Evolutionary conservation across 495 filamentous ascomycete genomes (phyloP), one percentile per base, ranked within the genome.

Genomic region (Penicillium taxi): DNA sequence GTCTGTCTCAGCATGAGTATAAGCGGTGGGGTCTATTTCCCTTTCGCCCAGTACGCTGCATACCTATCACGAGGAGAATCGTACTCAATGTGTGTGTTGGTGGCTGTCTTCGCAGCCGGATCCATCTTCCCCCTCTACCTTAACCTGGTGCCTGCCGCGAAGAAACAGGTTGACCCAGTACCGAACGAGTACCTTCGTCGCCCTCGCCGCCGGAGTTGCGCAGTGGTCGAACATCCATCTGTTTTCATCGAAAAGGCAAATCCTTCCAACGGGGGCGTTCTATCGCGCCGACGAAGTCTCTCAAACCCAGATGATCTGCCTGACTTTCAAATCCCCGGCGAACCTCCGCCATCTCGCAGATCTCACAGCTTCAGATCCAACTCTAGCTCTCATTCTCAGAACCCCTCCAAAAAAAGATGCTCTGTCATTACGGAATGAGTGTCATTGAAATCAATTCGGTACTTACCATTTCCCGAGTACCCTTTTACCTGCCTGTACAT

Each of bases 61-160:
- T 52, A 65, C 9, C 46, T 69, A 20, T 39, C 48, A 3, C 55
- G 59, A 2, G 53, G 65, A 20, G 48, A 64, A 0, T 45, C 61
- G 17, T 77, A 73, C 37, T 73, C 72, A 0, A 78, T 67, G 46
- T 70, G 64, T 36, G 67, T 84, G 12, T 55, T 77, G 5, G 62
- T 81, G 6, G 78, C 79, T 3, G 48, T 74, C 7, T 81, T 76
- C 34, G 63, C 70, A 1, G 68, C 66, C 15, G 77, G 74, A 1
- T 55, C 66, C 3, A 48, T 80, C 5, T 78, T 80, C 52, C 78
- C 81, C 0, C 4, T 81, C 0, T 81, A 78, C 53, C 55, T 82
- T 20, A 77, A 77, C 36, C 15, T 72, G 2, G 56, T 70, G 6
- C 67, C 71, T 2, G 61, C 59, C 4, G 82, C 75, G n/a, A 69